Conservation (phyloP, 2,329 filamentous ascomycete species). For the Ophiostoma perfectum region DNA sequence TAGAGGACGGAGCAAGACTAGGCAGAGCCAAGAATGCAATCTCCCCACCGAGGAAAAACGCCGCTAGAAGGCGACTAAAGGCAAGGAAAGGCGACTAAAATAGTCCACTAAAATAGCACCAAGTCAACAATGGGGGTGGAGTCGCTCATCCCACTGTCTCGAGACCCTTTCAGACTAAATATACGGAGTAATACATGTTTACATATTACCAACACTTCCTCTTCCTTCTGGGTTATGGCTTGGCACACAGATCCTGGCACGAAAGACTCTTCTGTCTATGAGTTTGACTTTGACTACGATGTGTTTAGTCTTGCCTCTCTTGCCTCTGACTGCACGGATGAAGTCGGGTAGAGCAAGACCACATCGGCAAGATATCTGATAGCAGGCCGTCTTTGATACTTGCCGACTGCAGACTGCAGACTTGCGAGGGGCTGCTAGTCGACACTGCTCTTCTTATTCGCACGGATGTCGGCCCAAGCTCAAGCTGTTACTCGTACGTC, state of each 20-base stretch:
- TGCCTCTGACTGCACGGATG: not conserved
- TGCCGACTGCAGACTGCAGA: too few species aligned
- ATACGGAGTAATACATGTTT: not conserved
- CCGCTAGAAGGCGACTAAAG: slow-evolving; percentile 10
- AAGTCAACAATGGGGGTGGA: not conserved
- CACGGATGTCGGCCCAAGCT: slow-evolving; percentile 5
- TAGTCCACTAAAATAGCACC: not conserved
- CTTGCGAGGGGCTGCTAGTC: too few species aligned
- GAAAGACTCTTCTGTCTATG: too few species aligned
- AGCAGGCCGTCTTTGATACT: not conserved
- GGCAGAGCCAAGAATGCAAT: not conserved
- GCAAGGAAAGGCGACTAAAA: not conserved
- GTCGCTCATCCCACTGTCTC: not conserved
- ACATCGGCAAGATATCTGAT: slow-evolving; percentile 1
- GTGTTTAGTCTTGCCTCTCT: not conserved
- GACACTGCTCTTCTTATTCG: not conserved
- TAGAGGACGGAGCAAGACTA: not conserved
- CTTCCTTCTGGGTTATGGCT: not conserved
- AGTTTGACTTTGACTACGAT: not conserved
- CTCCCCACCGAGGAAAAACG: not conserved
- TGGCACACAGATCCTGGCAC: not conserved
- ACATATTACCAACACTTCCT: too few species aligned
- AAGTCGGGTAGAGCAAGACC: not conserved
- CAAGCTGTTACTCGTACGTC: not conserved
- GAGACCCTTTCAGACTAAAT: not conserved